Percentiles rank a stretch among this genome's conserved stretches.
Evolutionary conservation across 2,329 filamentous ascomycete genomes (phyloP).

Genomic region (Monosporascus sp.): DNA sequence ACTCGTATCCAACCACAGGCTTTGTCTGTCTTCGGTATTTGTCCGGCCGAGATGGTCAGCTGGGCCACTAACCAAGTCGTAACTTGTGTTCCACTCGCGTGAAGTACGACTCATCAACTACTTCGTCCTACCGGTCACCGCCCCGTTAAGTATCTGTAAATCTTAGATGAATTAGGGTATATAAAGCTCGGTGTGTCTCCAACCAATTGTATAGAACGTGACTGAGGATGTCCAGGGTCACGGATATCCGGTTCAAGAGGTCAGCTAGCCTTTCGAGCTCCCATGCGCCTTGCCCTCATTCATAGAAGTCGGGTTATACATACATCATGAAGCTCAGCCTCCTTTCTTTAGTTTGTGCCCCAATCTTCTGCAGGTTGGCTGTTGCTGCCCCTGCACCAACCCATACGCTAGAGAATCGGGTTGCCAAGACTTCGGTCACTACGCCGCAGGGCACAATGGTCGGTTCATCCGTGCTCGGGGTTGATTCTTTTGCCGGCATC

Average conservation of each 20-base stretch:
- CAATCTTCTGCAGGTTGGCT: conserved; percentile 12
- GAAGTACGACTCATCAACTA: too few species aligned
- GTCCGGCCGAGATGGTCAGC: too few species aligned
- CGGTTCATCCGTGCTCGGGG: conserved; percentile 22
- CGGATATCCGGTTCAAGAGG: neutral
- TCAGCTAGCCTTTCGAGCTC: conserved; percentile 33
- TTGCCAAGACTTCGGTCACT: conserved; percentile 17
- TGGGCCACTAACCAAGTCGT: too few species aligned
- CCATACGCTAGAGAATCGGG: conserved; percentile 15
- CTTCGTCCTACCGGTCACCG: too few species aligned
- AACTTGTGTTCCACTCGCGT: too few species aligned
- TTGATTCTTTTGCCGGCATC: conserved; percentile 70
- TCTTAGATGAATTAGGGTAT: too few species aligned
- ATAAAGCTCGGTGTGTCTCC: too few species aligned
- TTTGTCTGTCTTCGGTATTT: too few species aligned
- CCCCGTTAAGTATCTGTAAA: too few species aligned
- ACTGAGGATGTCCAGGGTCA: too few species aligned
- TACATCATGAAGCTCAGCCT: conserved; percentile 8
- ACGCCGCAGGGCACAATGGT: conserved; percentile 24
- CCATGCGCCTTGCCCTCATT: conserved; percentile 4
- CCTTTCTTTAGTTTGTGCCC: conserved; percentile 5
- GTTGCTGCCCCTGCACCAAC: conserved; percentile 15
- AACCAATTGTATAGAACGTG: too few species aligned
- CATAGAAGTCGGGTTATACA: neutral
- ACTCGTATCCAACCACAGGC: too few species aligned